A percentile compares a stretch with the other conserved stretches of the same genome.
These are phyloP conservation scores for Aspergillus floridensis DNA, from an alignment of 2,329 filamentous ascomycete species.

Conservation along the genomic window DNA sequence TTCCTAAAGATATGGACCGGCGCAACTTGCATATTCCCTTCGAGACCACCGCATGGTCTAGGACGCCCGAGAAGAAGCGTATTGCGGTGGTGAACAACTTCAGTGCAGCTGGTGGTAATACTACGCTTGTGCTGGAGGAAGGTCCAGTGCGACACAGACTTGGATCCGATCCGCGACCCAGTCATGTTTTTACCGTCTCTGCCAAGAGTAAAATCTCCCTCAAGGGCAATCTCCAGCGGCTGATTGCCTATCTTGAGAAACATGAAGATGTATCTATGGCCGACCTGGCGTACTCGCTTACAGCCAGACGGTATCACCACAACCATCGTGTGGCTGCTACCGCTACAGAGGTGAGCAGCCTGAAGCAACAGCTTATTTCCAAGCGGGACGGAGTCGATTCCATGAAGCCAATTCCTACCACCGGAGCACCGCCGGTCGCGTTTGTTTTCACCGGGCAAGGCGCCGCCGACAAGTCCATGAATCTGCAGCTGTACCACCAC, in stretches of 20 bases:
- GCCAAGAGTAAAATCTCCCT: constrained; percentile 52
- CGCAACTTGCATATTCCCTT: constrained; percentile 38
- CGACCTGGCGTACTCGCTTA: constrained; percentile 63
- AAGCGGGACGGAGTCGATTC: constrained; percentile 39
- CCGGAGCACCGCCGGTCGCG: constrained; percentile 35
- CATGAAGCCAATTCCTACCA: constrained; percentile 48
- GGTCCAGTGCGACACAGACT: constrained; percentile 49
- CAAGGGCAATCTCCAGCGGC: constrained; percentile 52
- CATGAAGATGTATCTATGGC: constrained; percentile 45
- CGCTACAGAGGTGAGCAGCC: background rate
- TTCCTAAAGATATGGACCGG: constrained; percentile 29
- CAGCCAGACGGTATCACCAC: constrained; percentile 51
- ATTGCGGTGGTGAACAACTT: constrained; percentile 60
- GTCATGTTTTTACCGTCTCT: constrained; percentile 47
- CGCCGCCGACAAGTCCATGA: constrained; percentile 36
- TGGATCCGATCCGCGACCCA: background rate
- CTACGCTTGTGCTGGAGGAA: constrained; percentile 61
- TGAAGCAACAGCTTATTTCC: constrained; percentile 2
- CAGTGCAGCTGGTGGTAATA: constrained; percentile 68
- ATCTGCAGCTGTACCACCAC: constrained; percentile 29
- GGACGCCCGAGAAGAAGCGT: constrained; percentile 28
- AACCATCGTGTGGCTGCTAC: constrained; percentile 8
- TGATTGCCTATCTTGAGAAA: constrained; percentile 44
- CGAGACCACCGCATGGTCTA: constrained; percentile 37
- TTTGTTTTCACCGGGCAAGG: constrained; percentile 16